Evolutionary conservation across 1,284 basidiomycete genomes (phyloP), one percentile per base, ranked within the genome.

Genomic region (Testicularia cyperi): DNA sequence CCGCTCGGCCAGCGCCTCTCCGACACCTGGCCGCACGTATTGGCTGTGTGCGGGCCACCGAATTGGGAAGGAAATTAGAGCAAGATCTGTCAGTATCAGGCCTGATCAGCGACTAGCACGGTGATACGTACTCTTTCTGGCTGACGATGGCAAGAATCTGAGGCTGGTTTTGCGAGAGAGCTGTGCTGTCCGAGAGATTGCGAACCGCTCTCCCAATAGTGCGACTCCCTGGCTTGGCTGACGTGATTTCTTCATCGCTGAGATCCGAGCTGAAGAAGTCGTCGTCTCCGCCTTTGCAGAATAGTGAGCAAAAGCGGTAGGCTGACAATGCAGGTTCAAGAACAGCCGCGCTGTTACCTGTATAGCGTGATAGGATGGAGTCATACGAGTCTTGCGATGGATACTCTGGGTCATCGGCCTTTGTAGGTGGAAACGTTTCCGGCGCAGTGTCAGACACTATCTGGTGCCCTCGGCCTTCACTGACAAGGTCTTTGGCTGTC

Each of bases 221-320:
- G 5, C 46, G 24, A 10, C 42, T 16, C 16, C 39, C 53, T 21
- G 47, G 41, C 2, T 31, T 12, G 19, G 15, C 43, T 13, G 32
- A 13, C 14, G 41, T 47, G 38, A 72, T 60, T 18, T 31, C 18
- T 2, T 39, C 32, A 21, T 68, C 49, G 12, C 22, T 19, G 25
- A 73, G 49, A 21, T 66, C 54, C n/a, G 48, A 51, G 36, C 60
- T 65, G 48, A 75, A 75, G 16, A 65, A 69, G 44, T 75, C 72
- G 36, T 75, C 72, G 44, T 73, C 58, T 5, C 67, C 71, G 9
- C 63, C 46, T 4, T 36, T 32, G 9, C 47, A 64, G 39, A 60
- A 53, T 12, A 75, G 52, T n/a, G 65, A 66, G 39, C 56, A 62
- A 9, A 44, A 57, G 16, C 72, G 69, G 35, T 75, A 75, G 6